Base-by-base conservation (phyloP, 1,139 yeast species). In the Nadsonia starkeyi-henricii region DNA sequence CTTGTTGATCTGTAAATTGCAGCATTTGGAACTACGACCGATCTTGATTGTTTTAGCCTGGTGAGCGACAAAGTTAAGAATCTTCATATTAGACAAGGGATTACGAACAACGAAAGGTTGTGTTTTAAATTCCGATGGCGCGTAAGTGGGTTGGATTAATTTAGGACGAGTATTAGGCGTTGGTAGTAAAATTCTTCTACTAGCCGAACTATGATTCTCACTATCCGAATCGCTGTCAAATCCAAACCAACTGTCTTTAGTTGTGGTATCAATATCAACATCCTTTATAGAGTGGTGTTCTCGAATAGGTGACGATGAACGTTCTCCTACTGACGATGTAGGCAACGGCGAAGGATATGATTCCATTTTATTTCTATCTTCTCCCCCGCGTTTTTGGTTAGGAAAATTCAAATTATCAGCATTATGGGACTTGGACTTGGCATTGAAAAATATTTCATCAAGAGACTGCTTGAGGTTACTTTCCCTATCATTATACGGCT, bases 1-100 rank as follows among this genome's bases (percentile, higher is more conserved):
- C 45, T 79, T 67, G 45, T 74, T 66, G 50, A 81, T 67, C 49
- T 74, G 75, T 57, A 76, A 76, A 51, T 77, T 81, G 54, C 83
- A 73, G 20, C 79, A 66, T 59, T 73, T 71, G 18, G 85, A 77
- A 3, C 86, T 79, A 53, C 93, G 71, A 7, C 93, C 93, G 51
- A 84, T 64, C 9, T 65, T 63, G 28, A 71, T 59, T 4, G 55
- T 49, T 13, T 46, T 42, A 17, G 72, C 72, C 5, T 55, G 52
- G 5, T 55, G 54, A 3, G 69, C 66, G 7, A 13, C 39, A 33
- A 68, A 54, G 12, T 57, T 53, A 15, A 60, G 61, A 23, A 64
- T 50, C 0, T 62, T 57, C 19, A 67, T 56, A 2, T 61, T 54
- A 18, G 63, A 56, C 42, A 67, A 54, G 4, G 69, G 68, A 2